Percentiles rank a stretch among this genome's conserved stretches.
These are phyloP conservation scores for Trichoderma afroharzianum DNA, from an alignment of 2,329 filamentous ascomycete genomes.

Conservation along the genomic window DNA sequence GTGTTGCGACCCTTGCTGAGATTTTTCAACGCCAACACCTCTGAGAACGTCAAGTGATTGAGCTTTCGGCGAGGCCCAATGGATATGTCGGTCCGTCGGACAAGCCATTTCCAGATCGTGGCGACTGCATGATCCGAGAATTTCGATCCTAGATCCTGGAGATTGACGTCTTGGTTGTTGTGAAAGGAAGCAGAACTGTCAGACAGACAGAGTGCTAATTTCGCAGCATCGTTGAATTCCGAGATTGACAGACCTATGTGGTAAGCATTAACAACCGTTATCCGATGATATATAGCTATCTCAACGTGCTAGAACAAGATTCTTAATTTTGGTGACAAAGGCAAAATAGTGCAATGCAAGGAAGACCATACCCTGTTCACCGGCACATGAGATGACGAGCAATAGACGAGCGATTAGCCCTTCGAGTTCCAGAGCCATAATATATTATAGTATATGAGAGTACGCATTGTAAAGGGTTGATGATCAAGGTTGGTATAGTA, in stretches of 20 bases:
- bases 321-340: not conserved
- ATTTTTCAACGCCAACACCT: not conserved
- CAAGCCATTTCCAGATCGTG: conserved; percentile 37
- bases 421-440: conserved; percentile 39
- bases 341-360: not conserved
- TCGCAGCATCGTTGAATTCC: conserved; percentile 33
- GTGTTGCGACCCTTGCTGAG: not conserved
- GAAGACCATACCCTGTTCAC: conserved; percentile 33
- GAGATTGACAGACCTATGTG: conserved; percentile 29
- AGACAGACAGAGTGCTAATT: conserved; percentile 24
- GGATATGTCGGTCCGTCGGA: conserved; percentile 34
- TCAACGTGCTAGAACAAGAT: not conserved
- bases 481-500: not conserved
- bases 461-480: conserved; percentile 27
- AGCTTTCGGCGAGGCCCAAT: conserved; percentile 32
- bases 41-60: conserved; percentile 36
- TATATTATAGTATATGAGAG: conserved; percentile 12
- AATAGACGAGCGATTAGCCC: conserved; percentile 36
- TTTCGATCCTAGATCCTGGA: conserved; percentile 11
- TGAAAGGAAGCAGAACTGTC: conserved; percentile 3
- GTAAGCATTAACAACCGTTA: not conserved
- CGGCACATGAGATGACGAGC: conserved; percentile 36
- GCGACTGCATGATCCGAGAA: conserved; percentile 28
- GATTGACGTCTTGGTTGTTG: not conserved
- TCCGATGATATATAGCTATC: not conserved